Percentiles rank a stretch among this genome's conserved stretches.
phyloP scores from a whole-genome alignment of 2,329 filamentous ascomycete species.

The Mollisiaceae sp. region DNA sequence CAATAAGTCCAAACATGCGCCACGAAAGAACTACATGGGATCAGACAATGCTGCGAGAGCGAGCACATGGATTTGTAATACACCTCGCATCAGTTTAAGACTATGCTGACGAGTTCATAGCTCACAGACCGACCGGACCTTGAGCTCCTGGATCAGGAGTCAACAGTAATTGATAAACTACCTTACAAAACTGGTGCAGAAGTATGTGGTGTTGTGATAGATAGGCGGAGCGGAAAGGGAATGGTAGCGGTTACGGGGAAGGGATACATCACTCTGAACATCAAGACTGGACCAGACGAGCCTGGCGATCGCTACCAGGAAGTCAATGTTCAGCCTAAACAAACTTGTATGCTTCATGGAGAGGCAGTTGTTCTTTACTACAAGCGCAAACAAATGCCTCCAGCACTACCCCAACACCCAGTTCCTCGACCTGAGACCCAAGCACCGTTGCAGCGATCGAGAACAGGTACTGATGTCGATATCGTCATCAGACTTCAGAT shows the following conservation, averaged over 20 bases:
- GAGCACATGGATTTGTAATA: constrained; percentile 9
- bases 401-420: background rate
- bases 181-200: constrained; percentile 23
- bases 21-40: background rate
- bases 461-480: background rate
- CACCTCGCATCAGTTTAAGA: background rate
- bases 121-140: constrained; percentile 4
- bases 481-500: constrained; percentile 21
- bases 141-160: constrained; percentile 14
- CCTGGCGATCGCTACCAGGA: constrained; percentile 18
- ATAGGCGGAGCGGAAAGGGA: constrained; percentile 19
- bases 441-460: background rate
- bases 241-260: constrained; percentile 18
- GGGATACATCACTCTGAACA: constrained; percentile 20
- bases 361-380: constrained; percentile 21
- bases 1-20: background rate
- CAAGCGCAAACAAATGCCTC: background rate
- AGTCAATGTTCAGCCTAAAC: constrained; percentile 18
- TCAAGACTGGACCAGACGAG: constrained; percentile 19
- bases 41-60: background rate
- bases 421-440: background rate
- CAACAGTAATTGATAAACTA: constrained; percentile 18
- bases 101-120: constrained; percentile 3
- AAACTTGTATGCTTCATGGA: constrained; percentile 27
- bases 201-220: constrained; percentile 18